A percentile compares a stretch with the other conserved stretches of the same genome.
phyloP scores from a whole-genome alignment of 345 rosid genomes.

The Brassica napus region Da-Ae NC_063451.1:28850001-28850500 shows the following conservation, averaged over 20 bases:
- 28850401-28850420: too few relatives aligned
- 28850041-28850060: slow-evolving; percentile 68
- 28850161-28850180: slow-evolving; percentile 14
- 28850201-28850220: slow-evolving; percentile 38
- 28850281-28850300: slow-evolving; percentile 12
- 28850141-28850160: slow-evolving; percentile 10
- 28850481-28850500: neutral
- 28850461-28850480: slow-evolving; percentile 14
- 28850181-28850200: slow-evolving; percentile 24
- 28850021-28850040: slow-evolving; percentile 32
- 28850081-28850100: slow-evolving; percentile 79
- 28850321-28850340: neutral
- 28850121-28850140: slow-evolving; percentile 43
- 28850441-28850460: slow-evolving; percentile 9
- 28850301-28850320: slow-evolving; percentile 9
- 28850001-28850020: too few relatives aligned
- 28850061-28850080: slow-evolving; percentile 54
- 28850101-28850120: slow-evolving; percentile 73
- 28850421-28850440: neutral
- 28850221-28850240: slow-evolving; percentile 69
- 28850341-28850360: neutral
- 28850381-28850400: neutral
- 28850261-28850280: neutral
- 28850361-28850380: neutral
- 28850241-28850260: neutral